Base-by-base conservation (phyloP, 768 basidiomycete species). In the Lactarius akahatsu region DNA sequence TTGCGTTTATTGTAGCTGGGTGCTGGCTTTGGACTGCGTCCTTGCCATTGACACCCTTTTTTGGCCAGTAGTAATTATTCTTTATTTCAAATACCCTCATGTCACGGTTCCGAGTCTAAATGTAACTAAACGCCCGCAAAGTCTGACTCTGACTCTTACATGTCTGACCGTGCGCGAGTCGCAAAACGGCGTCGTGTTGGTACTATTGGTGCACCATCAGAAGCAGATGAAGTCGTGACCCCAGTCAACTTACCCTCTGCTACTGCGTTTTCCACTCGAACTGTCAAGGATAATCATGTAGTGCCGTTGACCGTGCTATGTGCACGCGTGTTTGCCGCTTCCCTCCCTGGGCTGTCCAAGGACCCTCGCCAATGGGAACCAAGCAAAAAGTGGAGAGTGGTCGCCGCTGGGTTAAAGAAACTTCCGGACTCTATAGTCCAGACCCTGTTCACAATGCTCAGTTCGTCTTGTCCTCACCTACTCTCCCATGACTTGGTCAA, bases 401-500 rank as follows among this genome's bases (percentile, higher is more conserved):
- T 79, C 4, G 77, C 79, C 32, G 56, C 57, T 28, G 77, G 78
- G 70, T 73, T 90, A 20, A 78, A 79, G 57, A 69, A 70, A 5
- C 72, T 90, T 9, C 89, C 89, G 0, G 86, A 88, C 50, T 7
- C 75, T 10, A 65, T 87, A 5, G 74, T 83, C 18, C 80, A 83
- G 34, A 81, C 74, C 64, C 61, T 89, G 11, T 86, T 88, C 68
- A 73, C 79, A 16, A 80, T 83, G 73, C 74, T 90, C 56, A 79
- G 78, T 62, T 72, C 78, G 4, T 73, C 79, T 16, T 83, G 81
- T 72, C 85, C 88, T 15, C 80, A 78, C 2, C 74, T 83, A 62
- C 77, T 90, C 50, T 80, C 76, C 9, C 81, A 85, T 65, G 82
- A 81, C 20, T 76, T 88, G 18, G 86, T 90, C 41, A 78, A 78